Evolutionary conservation across 2,329 filamentous ascomycete species (phyloP).

Genomic region (Aspergillus aculeatinus): DNA sequence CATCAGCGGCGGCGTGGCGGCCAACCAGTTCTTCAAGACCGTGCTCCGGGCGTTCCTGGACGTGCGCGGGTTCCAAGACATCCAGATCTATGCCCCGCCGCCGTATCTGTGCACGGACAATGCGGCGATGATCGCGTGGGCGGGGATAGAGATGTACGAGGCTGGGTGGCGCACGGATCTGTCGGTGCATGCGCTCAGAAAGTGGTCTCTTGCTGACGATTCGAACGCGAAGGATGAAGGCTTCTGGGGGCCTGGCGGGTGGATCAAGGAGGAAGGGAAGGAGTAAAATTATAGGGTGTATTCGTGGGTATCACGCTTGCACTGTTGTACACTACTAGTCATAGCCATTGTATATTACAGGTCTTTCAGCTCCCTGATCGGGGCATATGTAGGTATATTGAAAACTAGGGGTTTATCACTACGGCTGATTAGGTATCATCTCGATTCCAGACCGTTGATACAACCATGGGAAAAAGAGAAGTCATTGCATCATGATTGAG

Average conservation of each 20-base stretch:
- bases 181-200: conserved; percentile 59
- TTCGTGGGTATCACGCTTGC: not conserved
- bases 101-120: conserved; percentile 83
- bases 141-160: conserved; percentile 87
- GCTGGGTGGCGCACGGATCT: conserved; percentile 68
- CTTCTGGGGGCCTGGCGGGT: conserved; percentile 62
- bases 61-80: conserved; percentile 61
- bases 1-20: conserved; percentile 85
- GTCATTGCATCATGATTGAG: not conserved
- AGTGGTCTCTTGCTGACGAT: conserved; percentile 68
- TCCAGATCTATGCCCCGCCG: conserved; percentile 73
- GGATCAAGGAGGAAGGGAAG: conserved; percentile 36
- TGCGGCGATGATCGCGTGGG: conserved; percentile 96
- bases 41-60: conserved; percentile 63
- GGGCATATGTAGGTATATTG: not conserved
- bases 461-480: not conserved
- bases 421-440: not conserved
- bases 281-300: not conserved
- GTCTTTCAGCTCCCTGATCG: not conserved
- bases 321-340: not conserved
- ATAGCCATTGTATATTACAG: not conserved
- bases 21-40: conserved; percentile 74
- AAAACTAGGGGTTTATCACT: not conserved
- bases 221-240: conserved; percentile 60
- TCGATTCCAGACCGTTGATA: not conserved